Base-by-base conservation (phyloP, 1,139 yeast species). In the Chernovozyma aurita region DNA sequence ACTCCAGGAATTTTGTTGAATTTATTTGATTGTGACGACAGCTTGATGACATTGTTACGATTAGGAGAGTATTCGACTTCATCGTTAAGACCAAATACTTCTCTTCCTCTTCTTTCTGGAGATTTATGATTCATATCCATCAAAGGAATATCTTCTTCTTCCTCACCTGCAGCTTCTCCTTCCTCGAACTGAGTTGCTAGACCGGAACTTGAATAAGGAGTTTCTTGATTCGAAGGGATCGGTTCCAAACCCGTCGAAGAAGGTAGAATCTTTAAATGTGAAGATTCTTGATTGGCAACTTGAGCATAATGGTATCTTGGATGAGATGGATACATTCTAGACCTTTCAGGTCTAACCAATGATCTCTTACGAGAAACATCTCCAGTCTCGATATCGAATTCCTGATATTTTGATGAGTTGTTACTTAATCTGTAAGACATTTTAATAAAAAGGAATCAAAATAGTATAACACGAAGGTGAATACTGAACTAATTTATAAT, bases 291-390 rank as follows among this genome's bases (percentile, higher is more conserved):
- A 40, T 80, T 77, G 8, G 92, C 83, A 18, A 83, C 82, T 48
- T 84, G 90, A n/a, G 87, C 75, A 57, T 86, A 86, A 55, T 85
- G 90, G 57, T 71, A 84, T 39, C 82, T 78, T 2, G 92, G 94
- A 53, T 85, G 85, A 42, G 72, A 73, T 12, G 76, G 79, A 45
- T 73, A 68, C 44, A 84, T 64, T 38, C 88, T 66, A 34, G 82
- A 78, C 45, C 95, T 70, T 55, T 87, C 95, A 2, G 94, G 95
- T 44, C 85, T 72, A 29, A 86, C 84, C 44, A 87, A 66, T 2
- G 95, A 84, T 50, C 73, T 71, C 52, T 80, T 82, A 38, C 92
- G 59, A 29, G 61, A 54, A 30, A 75, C 36, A 28, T 71, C 71
- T 18, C 74, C 76, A 2, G 74, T 41, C 46, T 74, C 80, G 2